Evolutionary conservation across 176 grass and related monocot genomes (phyloP).

Genomic region (Puccinellia tenuiflora): DNA sequence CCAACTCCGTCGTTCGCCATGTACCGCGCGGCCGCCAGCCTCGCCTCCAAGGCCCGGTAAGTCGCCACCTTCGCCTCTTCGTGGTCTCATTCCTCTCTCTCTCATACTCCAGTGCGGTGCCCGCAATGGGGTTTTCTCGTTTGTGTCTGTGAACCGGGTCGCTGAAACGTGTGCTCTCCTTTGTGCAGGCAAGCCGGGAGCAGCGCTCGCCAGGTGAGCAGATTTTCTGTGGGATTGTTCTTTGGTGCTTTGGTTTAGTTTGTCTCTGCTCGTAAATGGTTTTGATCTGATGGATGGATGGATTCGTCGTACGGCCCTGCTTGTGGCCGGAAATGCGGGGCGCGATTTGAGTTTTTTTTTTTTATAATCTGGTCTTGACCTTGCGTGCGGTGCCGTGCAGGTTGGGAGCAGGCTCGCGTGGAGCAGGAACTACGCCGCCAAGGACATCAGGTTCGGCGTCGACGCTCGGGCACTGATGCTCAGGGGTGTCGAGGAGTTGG

Average conservation of each 20-base stretch:
- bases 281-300: not conserved
- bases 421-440: constrained; percentile 89
- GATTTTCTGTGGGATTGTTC: not conserved
- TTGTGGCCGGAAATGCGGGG: not conserved
- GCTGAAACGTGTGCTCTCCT: constrained; percentile 18
- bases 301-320: not conserved
- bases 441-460: constrained; percentile 91
- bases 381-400: constrained; percentile 23
- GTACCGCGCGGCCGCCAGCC: constrained; percentile 61
- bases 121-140: not conserved
- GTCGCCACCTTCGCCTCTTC: not conserved
- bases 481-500: constrained; percentile 82
- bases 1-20: constrained; percentile 24
- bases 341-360: not conserved
- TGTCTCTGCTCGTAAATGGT: not conserved
- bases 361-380: not conserved
- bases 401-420: constrained; percentile 69
- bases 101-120: not conserved
- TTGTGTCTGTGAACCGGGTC: not conserved
- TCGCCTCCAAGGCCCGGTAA: constrained; percentile 70
- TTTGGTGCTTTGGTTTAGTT: no score
- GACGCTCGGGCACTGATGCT: constrained; percentile 91
- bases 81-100: not conserved
- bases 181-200: constrained; percentile 52
- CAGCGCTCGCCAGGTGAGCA: constrained; percentile 46